Base-by-base conservation (phyloP, 2,329 filamentous ascomycete genomes). In the Metarhizium sp. region DNA sequence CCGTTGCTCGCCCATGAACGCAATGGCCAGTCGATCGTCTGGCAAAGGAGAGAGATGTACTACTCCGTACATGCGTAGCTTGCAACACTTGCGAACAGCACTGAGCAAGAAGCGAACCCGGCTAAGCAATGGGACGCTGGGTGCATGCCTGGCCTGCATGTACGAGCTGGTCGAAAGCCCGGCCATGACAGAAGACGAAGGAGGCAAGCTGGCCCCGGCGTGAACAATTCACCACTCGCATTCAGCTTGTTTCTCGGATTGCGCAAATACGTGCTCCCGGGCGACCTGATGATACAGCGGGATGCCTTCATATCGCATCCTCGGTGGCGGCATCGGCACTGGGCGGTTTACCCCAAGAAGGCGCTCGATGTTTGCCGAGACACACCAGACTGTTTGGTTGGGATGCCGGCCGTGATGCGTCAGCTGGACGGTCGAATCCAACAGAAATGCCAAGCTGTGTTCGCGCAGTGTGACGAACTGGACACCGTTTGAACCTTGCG, bases 121-220 rank as follows among this genome's bases (percentile, higher is more conserved):
- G n/a, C 47, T 55, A 4, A 42, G 16, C 30, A 51, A 59, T 53
- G 53, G 55, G 16, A 57, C 57, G 5, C 45, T 59, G 18, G 57
- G 55, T 16, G 52, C 57, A 10, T 57, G 55, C 38, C 49, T 59
- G 1, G 53, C 53, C 52, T 55, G 20, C 20, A 25, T 25, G 36
- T 59, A 57, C 43, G 55, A 57, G 38, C 32, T 59, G 18, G 45
- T 50, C 2, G 57, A 46, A 46, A 51, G 48, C 47, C 50, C 57
- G 29, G 20, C 38, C 25, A 14, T 40, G 29, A 50, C 5, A n/a
- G 30, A 16, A 45, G 50, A 7, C 14, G 49, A 20, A 11, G 34
- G 6, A 10, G 36, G 36, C 16, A 52, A n/a, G 34, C 36, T 51
- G 18, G 50, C 50, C 3, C 40, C 14, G 38, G 4, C 25, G 25